These are phyloP conservation scores for Musa beccarii DNA, from an alignment of 176 grass and related monocot species.

Conservation along the genomic window DNA sequence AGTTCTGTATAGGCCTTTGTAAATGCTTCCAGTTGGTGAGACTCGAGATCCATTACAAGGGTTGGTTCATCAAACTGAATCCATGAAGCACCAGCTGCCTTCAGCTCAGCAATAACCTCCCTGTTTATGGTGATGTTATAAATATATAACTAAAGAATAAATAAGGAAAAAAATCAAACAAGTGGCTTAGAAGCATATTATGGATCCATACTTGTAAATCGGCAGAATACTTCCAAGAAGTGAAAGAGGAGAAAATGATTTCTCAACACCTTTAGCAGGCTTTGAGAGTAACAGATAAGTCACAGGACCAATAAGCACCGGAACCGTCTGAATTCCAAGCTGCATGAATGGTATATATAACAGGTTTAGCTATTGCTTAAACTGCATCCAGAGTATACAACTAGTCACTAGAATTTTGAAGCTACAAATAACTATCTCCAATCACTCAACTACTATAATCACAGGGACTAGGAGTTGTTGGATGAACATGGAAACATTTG, in stretches of 20 bases:
- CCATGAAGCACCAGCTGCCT: constrained; percentile 80
- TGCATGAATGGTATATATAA: constrained; percentile 15
- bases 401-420: not conserved
- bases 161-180: not conserved
- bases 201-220: constrained; percentile 18
- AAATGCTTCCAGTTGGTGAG: constrained; percentile 59
- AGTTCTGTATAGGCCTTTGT: constrained; percentile 70
- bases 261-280: constrained; percentile 17
- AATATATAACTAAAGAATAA: not conserved
- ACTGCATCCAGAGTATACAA: not conserved
- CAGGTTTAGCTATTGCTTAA: not conserved
- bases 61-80: constrained; percentile 95
- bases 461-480: not conserved
- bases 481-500: not conserved
- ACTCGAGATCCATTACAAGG: constrained; percentile 70
- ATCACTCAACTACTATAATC: not conserved
- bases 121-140: constrained; percentile 20
- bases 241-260: constrained; percentile 23
- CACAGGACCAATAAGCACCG: constrained; percentile 78
- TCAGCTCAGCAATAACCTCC: constrained; percentile 81
- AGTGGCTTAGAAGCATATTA: not conserved
- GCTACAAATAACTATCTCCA: not conserved
- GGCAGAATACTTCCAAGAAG: constrained; percentile 20
- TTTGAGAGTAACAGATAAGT: constrained; percentile 37
- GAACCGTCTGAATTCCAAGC: constrained; percentile 79